Evolutionary conservation across 768 basidiomycete genomes (phyloP).

Genomic region (Suillus ampliporus): DNA sequence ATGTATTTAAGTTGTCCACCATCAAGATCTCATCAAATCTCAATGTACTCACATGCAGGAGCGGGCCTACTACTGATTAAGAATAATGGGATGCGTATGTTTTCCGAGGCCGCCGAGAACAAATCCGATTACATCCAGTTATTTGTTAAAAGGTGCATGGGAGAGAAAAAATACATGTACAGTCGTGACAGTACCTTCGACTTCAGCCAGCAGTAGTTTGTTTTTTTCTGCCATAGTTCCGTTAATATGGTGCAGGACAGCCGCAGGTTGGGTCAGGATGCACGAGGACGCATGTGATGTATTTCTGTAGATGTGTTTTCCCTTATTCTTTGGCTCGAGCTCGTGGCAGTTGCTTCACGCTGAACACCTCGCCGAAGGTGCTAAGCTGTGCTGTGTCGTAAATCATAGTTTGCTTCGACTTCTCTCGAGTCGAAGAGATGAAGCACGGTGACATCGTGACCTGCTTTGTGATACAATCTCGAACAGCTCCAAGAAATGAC

Average conservation of each 20-base stretch:
- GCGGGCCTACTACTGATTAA: neutral
- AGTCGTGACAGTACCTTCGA: neutral
- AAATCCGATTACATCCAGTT: too few species aligned
- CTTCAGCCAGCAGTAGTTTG: neutral
- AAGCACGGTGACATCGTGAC: too few species aligned
- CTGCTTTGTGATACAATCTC: too few species aligned
- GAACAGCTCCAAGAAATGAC: neutral
- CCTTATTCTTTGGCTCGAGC: neutral
- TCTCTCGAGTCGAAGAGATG: neutral
- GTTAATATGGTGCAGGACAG: neutral
- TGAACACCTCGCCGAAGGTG: neutral
- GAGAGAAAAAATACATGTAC: neutral
- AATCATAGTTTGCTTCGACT: neutral
- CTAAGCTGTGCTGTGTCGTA: neutral
- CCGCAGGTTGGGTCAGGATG: neutral
- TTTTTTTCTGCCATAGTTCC: neutral
- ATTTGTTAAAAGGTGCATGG: neutral
- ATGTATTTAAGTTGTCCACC: neutral
- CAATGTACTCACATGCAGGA: neutral
- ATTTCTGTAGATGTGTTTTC: neutral
- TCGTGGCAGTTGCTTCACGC: neutral
- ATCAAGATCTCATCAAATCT: neutral
- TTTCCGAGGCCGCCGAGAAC: conserved; percentile 1
- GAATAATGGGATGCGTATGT: neutral
- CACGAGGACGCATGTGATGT: neutral